Conservation (phyloP, 768 basidiomycete species). For the Lentinula raphanica region DNA sequence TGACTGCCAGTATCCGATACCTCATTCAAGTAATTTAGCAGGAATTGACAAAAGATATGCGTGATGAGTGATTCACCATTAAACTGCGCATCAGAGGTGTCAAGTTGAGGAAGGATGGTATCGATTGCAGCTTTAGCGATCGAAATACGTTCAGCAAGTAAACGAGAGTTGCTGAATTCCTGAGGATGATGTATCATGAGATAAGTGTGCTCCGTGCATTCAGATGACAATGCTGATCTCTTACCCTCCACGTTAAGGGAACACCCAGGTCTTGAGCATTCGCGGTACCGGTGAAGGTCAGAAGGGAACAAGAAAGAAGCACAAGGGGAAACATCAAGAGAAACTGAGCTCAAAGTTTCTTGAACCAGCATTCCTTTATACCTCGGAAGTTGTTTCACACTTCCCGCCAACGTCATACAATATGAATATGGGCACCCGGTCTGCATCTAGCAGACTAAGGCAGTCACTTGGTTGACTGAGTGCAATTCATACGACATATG, state of each 20-base stretch:
- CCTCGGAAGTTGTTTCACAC: neutral
- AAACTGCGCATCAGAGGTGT: constrained; percentile 34
- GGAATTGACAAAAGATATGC: neutral
- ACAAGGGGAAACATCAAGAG: neutral
- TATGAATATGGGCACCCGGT: neutral
- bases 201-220: neutral
- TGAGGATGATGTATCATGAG: constrained; percentile 9
- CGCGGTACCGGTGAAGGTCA: neutral
- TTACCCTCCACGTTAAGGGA: constrained; percentile 4
- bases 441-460: too few relatives aligned
- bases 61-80: constrained; percentile 25
- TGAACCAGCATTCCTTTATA: neutral
- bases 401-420: neutral
- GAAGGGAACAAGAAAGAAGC: neutral
- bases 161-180: constrained; percentile 37
- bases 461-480: constrained; percentile 14
- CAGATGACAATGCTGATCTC: neutral
- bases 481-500: neutral
- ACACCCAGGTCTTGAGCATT: constrained; percentile 7
- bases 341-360: neutral
- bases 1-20: constrained; percentile 48
- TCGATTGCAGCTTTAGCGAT: constrained; percentile 39
- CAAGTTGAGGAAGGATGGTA: constrained; percentile 31
- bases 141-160: constrained; percentile 31
- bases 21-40: constrained; percentile 18